Evolutionary conservation across 2,329 filamentous ascomycete genomes (phyloP), one percentile per base, ranked within the genome.

Genomic region (Penicillium crustosum): DNA sequence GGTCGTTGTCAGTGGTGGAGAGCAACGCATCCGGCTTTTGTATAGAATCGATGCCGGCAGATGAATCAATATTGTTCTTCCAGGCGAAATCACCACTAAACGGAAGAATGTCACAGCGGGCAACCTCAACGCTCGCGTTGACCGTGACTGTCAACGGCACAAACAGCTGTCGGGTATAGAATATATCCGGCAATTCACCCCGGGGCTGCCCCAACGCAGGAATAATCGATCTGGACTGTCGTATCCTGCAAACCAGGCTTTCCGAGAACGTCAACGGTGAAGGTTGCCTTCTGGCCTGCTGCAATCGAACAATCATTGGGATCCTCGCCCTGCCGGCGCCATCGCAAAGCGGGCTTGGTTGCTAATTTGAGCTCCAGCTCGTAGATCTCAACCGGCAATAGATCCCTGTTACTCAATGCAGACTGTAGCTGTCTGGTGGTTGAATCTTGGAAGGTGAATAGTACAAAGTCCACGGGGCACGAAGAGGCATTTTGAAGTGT

Each of bases 401-500:
- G 84, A 66, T 95, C 90, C 68, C 90, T 89, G 67, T 87, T 91
- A 53, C 80, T 83, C 45, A 96, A 79, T 0, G 90, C 90, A 36
- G 86, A 81, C 67, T 93, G 90, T 17, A 96, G 79, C 9, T 90
- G 86, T 7, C 82, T 83, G 61, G 91, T 91, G 0, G 91, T 93
- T 0, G 92, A 95, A 75, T 97, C 92, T 65, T 92, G 88, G 71
- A 96, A 96, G 0, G 91, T 93, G 59, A 97, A 91, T 27, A 94
- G 82, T 36, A 97, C 78, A 55, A 97, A 88, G 69, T 96, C 91
- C 1, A 91, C 90, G 1, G 90, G 81, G 2, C 89, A 92, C 0
- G 81, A 72, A 0, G 91, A 94, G 9, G 86, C 79, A 64, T 99
- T 99, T 64, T 89, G 84, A 15, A 97, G 78, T 0, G 89, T 93